Base-by-base conservation (phyloP, 192 early-diverging fungal genomes). In the Mortierella antarctica region DNA sequence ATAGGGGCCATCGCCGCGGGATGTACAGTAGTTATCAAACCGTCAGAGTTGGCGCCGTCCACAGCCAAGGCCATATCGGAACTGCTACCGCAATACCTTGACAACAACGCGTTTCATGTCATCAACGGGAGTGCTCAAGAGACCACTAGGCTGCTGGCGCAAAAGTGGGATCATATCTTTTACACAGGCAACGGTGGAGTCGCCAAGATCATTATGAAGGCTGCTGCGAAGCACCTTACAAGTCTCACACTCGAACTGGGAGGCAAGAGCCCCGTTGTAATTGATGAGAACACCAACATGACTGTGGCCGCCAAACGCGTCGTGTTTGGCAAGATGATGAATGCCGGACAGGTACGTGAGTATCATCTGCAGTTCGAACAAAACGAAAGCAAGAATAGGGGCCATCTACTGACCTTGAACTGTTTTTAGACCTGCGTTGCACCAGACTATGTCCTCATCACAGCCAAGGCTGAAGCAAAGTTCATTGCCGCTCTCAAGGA, bases 201-300 rank as follows among this genome's bases (percentile, higher is more conserved):
- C 42, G 96, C 89, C 57, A 91, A 88, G 73, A 88, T 97, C 44
- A 88, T 96, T 18, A 91, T 92, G 83, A 61, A 67, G 7, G 93
- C 95, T 15, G 95, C 95, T 11, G 88, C 92, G 9, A 90, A 95
- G 68, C 83, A 93, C 54, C 83, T 96, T 44, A 92, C 94, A 0
- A 90, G 92, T n/a, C 86, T 95, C 39, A 90, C 94, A 21, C 86
- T 98, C 42, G 96, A 98, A 78, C 88, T 98, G 23, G 96, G 96
- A 57, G 96, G 96, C 53, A 98, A 98, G 81, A 83, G 72, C 31
- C 92, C 92, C 31, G 82, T 77, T 4, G 83, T 92, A 41, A 83
- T 94, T 84, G 70, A 86, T 63, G 83, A 92, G 84, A 71, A 87
- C 52, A 62, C 78, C 14, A 88, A 96, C 62, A 64, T 93, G 5